These are phyloP conservation scores for Serendipita sp. DNA, from an alignment of 768 basidiomycete genomes.

Conservation along the genomic window DNA sequence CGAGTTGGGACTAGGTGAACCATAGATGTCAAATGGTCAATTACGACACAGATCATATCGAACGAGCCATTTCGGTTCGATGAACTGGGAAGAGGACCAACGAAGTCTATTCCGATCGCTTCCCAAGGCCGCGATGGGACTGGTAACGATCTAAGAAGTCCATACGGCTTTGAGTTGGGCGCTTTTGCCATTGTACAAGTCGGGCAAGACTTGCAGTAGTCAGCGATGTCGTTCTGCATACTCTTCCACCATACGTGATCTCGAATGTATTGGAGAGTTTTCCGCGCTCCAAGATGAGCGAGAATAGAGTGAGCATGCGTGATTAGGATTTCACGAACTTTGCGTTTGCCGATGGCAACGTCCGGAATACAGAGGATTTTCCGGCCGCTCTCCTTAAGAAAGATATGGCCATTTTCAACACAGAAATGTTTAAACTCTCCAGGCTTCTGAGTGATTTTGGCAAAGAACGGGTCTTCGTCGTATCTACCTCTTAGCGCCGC, in stretches of 20 bases:
- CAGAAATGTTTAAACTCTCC: conserved; percentile 3
- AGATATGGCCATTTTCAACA: conserved; percentile 7
- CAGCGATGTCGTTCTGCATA: conserved; percentile 25
- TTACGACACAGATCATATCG: conserved; percentile 17
- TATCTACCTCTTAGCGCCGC: conserved; percentile 11
- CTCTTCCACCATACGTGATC: conserved; percentile 28
- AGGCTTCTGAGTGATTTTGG: conserved; percentile 11
- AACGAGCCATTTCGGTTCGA: conserved; percentile 14
- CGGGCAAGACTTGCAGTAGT: conserved; percentile 20
- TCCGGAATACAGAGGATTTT: conserved; percentile 14
- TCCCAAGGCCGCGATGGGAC: conserved; percentile 17
- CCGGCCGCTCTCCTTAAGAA: conserved; percentile 6
- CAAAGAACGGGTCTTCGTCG: conserved; percentile 16
- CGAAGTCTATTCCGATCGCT: conserved; percentile 26
- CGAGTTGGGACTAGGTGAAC: conserved; percentile 19
- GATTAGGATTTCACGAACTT: conserved; percentile 20
- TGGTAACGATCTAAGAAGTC: conserved; percentile 18
- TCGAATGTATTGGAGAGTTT: conserved; percentile 20
- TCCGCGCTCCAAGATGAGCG: conserved; percentile 23
- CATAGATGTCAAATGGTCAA: conserved; percentile 14
- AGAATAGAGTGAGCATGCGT: conserved; percentile 24
- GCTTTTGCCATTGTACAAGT: conserved; percentile 13
- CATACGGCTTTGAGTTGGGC: conserved; percentile 15
- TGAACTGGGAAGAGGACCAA: conserved; percentile 24
- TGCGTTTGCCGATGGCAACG: conserved; percentile 6